These are phyloP conservation scores for Arthromyces matolae DNA, from an alignment of 768 basidiomycete genomes.

Conservation along the genomic window DNA sequence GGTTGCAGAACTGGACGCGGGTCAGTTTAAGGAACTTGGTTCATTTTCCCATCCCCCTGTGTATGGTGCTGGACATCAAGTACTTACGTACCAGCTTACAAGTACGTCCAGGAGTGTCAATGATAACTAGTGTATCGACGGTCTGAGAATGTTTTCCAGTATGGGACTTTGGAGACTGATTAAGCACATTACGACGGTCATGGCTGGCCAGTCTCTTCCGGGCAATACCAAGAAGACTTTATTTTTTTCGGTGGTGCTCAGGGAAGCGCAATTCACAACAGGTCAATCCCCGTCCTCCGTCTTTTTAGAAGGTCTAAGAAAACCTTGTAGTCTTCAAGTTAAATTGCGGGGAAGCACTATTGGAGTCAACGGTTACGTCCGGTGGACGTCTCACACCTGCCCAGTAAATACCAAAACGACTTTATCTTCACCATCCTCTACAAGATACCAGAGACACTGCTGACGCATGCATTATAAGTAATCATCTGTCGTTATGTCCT, in stretches of 20 bases:
- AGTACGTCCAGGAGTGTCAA: slow-evolving; percentile 14
- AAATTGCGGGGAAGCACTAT: no score
- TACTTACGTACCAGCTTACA: slow-evolving; percentile 45
- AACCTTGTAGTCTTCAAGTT: no score
- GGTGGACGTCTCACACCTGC: background rate
- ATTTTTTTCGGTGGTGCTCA: background rate
- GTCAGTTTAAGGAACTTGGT: slow-evolving; percentile 56
- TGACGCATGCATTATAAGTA: no score
- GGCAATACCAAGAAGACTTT: background rate
- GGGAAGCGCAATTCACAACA: background rate
- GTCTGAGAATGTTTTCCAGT: slow-evolving; percentile 23
- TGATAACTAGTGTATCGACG: background rate
- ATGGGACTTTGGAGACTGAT: slow-evolving; percentile 32
- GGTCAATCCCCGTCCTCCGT: slow-evolving; percentile 1
- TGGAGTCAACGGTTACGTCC: background rate
- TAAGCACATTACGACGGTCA: slow-evolving; percentile 42
- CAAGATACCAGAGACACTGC: background rate
- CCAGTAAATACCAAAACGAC: background rate
- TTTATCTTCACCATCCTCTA: no score
- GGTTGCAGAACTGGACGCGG: slow-evolving; percentile 46
- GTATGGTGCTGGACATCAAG: slow-evolving; percentile 44
- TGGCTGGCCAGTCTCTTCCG: slow-evolving; percentile 23
- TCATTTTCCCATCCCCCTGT: slow-evolving; percentile 51
- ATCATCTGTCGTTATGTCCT: no score
- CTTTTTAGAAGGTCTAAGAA: background rate